These are phyloP conservation scores for Phlyctochytrium bullatum DNA, from an alignment of 192 early-diverging fungal species.

Conservation along the genomic window DNA sequence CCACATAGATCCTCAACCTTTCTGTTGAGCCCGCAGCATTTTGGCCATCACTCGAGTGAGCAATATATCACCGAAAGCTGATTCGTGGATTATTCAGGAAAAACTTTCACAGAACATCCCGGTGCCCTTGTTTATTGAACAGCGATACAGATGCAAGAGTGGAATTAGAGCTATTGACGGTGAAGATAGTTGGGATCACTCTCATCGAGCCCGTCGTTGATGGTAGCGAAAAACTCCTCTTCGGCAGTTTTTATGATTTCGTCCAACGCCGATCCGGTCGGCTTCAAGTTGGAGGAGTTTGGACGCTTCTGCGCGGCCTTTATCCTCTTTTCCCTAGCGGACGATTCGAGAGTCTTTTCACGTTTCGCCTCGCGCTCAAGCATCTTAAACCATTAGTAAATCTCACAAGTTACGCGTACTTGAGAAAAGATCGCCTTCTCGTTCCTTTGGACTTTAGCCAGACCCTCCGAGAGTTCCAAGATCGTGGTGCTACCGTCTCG, in stretches of 20 bases:
- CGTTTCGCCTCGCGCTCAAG: slow-evolving; percentile 60
- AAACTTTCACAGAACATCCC: no score
- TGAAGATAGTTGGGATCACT: slow-evolving; percentile 11
- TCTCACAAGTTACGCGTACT: slow-evolving; percentile 21
- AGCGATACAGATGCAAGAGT: no score
- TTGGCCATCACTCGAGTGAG: no score
- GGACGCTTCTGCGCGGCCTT: slow-evolving; percentile 58
- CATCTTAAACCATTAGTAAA: slow-evolving; percentile 38
- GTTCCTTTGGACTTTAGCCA: slow-evolving; percentile 48
- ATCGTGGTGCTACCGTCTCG: slow-evolving; percentile 56
- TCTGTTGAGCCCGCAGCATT: no score
- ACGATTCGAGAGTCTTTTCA: slow-evolving; percentile 58
- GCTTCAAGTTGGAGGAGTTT: slow-evolving; percentile 35
- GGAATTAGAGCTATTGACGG: no score
- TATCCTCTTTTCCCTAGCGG: slow-evolving; percentile 56
- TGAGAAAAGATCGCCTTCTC: slow-evolving; percentile 57
- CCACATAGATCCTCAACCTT: no score
- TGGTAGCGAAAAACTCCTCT: slow-evolving; percentile 51
- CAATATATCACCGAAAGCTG: no score
- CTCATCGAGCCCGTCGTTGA: slow-evolving; percentile 43
- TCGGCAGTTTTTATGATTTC: slow-evolving; percentile 49
- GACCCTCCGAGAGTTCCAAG: slow-evolving; percentile 50
- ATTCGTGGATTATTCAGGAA: no score
- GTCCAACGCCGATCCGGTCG: slow-evolving; percentile 32
- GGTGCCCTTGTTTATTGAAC: no score